phyloP scores from a whole-genome alignment of 2,329 filamentous ascomycete genomes.

The Fusarium agapanthi region DNA sequence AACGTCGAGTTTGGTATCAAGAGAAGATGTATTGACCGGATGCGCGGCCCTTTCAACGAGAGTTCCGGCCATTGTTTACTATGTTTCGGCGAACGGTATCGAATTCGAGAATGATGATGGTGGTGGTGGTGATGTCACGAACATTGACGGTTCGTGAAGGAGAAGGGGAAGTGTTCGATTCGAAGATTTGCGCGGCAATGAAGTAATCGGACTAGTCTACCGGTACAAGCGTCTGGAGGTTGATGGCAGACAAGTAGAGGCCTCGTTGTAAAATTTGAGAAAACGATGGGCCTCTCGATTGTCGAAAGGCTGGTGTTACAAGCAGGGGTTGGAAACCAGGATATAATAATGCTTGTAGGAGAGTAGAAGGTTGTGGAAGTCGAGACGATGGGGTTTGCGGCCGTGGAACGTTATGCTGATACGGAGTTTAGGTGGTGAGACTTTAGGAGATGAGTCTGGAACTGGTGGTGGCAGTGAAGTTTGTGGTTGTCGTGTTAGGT shows the following conservation, averaged over 20 bases:
- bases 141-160: conserved; percentile 27
- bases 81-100: conserved; percentile 13
- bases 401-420: conserved; percentile 18
- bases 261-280: conserved; percentile 12
- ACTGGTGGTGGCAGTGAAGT: conserved; percentile 5
- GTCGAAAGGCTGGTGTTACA: conserved; percentile 31
- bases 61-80: conserved; percentile 36
- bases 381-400: not conserved
- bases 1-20: conserved; percentile 24
- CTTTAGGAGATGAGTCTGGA: conserved; percentile 24
- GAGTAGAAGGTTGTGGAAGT: conserved; percentile 19
- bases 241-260: conserved; percentile 7
- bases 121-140: conserved; percentile 22
- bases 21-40: conserved; percentile 15
- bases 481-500: not conserved
- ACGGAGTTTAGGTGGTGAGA: conserved; percentile 23
- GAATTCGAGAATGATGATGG: conserved; percentile 1
- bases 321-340: conserved; percentile 36
- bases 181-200: not conserved
- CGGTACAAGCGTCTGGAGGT: not conserved
- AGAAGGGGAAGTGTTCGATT: not conserved
- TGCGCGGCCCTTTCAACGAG: conserved; percentile 35
- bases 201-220: not conserved
- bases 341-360: conserved; percentile 20
- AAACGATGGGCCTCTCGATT: conserved; percentile 24